Evolutionary conservation across 805 yeast species (phyloP).

Genomic region (Yamadazyma sp.): DNA sequence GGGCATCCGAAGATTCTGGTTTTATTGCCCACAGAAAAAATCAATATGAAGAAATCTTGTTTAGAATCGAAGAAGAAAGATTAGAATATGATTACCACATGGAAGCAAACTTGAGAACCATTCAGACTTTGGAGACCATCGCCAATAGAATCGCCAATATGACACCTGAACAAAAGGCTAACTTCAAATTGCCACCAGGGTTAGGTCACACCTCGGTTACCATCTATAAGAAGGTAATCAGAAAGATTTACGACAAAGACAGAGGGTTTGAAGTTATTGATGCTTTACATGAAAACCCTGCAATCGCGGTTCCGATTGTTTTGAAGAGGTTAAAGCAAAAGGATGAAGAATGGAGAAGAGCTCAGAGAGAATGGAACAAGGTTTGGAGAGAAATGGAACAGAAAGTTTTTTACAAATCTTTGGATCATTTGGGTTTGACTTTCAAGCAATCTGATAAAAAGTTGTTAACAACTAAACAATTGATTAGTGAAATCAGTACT

Average conservation of each 20-base stretch:
- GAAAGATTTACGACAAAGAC: conserved; percentile 91
- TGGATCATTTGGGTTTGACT: conserved; percentile 93
- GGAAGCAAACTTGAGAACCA: conserved; percentile 92
- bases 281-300: conserved; percentile 93
- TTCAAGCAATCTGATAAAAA: conserved; percentile 97
- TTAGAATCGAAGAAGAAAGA: conserved; percentile 95
- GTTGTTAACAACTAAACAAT: conserved; percentile 81
- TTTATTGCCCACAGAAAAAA: conserved; percentile 98
- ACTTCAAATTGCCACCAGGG: conserved; percentile 87
- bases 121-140: conserved; percentile 92
- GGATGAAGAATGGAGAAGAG: conserved; percentile 98
- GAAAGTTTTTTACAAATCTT: conserved; percentile 86
- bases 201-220: conserved; percentile 89
- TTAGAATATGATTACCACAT: conserved; percentile 95
- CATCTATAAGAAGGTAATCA: conserved; percentile 88
- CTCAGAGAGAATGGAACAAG: conserved; percentile 98
- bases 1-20: conserved; percentile 99
- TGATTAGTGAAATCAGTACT: conserved; percentile 88
- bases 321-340: conserved; percentile 91
- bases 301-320: conserved; percentile 91
- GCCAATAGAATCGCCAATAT: conserved; percentile 91
- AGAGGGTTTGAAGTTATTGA: conserved; percentile 95
- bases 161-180: conserved; percentile 85
- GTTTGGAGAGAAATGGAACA: conserved; percentile 99
- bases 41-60: conserved; percentile 94